Conservation (phyloP, 2,329 filamentous ascomycete species). For the Pseudocercospora musae region DNA sequence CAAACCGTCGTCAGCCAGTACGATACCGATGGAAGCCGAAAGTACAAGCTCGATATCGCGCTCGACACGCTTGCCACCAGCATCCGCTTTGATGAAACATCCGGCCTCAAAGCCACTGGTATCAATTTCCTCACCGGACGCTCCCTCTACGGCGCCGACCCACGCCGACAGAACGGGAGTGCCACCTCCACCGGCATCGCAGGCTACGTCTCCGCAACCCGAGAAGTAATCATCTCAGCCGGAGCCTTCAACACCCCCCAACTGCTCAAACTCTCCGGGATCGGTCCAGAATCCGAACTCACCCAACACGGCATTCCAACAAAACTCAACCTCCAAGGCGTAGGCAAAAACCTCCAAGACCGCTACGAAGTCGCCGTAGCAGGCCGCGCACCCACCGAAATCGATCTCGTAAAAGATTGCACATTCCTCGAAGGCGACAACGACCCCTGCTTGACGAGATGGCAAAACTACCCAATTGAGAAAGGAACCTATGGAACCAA, state of each 20-base stretch:
- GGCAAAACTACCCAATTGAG: conserved; percentile 17
- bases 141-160: conserved; percentile 38
- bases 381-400: conserved; percentile 39
- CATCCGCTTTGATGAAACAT: conserved; percentile 56
- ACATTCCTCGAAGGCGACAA: conserved; percentile 27
- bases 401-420: conserved; percentile 40
- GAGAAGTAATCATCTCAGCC: conserved; percentile 28
- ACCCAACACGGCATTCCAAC: conserved; percentile 43
- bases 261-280: conserved; percentile 53
- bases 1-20: not conserved
- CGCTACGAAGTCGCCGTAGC: conserved; percentile 52
- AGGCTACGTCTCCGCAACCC: conserved; percentile 38
- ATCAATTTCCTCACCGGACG: conserved; percentile 40
- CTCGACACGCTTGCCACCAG: conserved; percentile 64
- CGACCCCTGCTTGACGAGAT: not conserved
- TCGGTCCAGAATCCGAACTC: conserved; percentile 46
- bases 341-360: conserved; percentile 45
- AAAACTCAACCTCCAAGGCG: conserved; percentile 48
- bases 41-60: conserved; percentile 21
- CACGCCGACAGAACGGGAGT: conserved; percentile 22
- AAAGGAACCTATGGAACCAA: conserved; percentile 47
- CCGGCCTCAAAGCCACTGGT: conserved; percentile 32
- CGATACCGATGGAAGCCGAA: conserved; percentile 8
- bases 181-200: conserved; percentile 33
- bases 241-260: conserved; percentile 52